Conservation (phyloP, 495 filamentous ascomycete genomes). For the Astrothelium subdiscretum region DNA sequence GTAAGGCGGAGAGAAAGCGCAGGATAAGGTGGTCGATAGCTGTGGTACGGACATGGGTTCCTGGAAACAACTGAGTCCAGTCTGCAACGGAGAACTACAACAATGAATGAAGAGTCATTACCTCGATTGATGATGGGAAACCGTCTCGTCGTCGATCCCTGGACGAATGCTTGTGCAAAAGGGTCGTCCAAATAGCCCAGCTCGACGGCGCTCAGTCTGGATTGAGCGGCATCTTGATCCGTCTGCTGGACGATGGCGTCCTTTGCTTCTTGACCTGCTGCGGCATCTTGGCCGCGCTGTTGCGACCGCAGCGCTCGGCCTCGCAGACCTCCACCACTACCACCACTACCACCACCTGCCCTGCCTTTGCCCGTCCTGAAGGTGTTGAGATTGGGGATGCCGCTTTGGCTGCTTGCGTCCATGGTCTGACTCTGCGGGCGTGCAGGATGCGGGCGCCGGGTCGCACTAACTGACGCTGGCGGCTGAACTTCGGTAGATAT, state of each 20-base stretch:
- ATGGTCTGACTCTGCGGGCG: too few species aligned
- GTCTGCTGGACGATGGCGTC: slow-evolving; percentile 70
- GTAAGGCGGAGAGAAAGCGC: slow-evolving; percentile 44
- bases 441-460: too few species aligned
- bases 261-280: slow-evolving; percentile 13
- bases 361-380: not conserved
- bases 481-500: not conserved
- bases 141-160: slow-evolving; percentile 36
- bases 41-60: slow-evolving; percentile 86
- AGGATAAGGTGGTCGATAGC: slow-evolving; percentile 73
- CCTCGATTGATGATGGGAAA: slow-evolving; percentile 91
- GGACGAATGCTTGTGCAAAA: slow-evolving; percentile 53
- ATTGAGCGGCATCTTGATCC: slow-evolving; percentile 82
- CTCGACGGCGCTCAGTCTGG: slow-evolving; percentile 74
- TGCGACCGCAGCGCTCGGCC: not conserved
- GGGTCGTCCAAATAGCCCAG: slow-evolving; percentile 79
- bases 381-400: not conserved
- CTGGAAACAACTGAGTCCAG: slow-evolving; percentile 29
- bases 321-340: not conserved
- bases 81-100: not conserved
- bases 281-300: not conserved
- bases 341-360: too few species aligned
- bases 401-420: not conserved
- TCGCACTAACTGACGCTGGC: not conserved
- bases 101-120: slow-evolving; percentile 21